Evolutionary conservation across 2,329 filamentous ascomycete species (phyloP).

Genomic region (Diaporthe caulivora): DNA sequence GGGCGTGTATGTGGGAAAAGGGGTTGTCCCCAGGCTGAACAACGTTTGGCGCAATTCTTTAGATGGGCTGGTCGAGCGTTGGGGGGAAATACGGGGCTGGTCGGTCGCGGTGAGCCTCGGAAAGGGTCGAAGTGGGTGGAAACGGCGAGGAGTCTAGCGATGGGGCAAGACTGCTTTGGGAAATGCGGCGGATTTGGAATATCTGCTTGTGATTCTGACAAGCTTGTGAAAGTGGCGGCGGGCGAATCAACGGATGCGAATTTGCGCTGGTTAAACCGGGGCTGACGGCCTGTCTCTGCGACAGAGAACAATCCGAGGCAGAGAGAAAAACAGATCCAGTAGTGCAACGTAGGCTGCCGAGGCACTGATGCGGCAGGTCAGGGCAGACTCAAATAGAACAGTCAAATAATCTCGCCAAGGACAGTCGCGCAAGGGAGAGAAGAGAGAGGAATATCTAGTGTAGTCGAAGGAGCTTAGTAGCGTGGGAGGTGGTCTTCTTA

Average conservation of each 20-base stretch:
- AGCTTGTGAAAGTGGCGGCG: constrained; percentile 28
- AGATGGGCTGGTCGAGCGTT: constrained; percentile 14
- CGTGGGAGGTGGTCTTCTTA: background rate
- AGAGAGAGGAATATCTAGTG: background rate
- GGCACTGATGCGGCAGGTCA: background rate
- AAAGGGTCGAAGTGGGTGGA: constrained; percentile 26
- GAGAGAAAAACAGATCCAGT: background rate
- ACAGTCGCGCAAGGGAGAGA: background rate
- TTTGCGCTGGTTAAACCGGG: constrained; percentile 12
- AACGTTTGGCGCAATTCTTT: constrained; percentile 20
- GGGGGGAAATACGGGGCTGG: constrained; percentile 14
- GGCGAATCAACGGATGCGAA: constrained; percentile 27
- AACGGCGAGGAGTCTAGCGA: constrained; percentile 15
- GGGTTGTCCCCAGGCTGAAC: background rate
- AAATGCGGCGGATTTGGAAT: constrained; percentile 7
- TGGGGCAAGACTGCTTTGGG: constrained; percentile 29
- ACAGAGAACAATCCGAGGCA: background rate
- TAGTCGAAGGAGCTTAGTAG: background rate
- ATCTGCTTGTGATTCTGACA: constrained; percentile 28
- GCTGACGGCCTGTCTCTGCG: constrained; percentile 3
- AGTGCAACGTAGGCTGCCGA: background rate
- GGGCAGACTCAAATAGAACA: background rate
- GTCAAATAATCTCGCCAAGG: background rate
- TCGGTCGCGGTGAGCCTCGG: constrained; percentile 20
- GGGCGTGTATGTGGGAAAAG: background rate